Base-by-base conservation (phyloP, 164 flowering plant genomes). In the Liriodendron chinense region DNA sequence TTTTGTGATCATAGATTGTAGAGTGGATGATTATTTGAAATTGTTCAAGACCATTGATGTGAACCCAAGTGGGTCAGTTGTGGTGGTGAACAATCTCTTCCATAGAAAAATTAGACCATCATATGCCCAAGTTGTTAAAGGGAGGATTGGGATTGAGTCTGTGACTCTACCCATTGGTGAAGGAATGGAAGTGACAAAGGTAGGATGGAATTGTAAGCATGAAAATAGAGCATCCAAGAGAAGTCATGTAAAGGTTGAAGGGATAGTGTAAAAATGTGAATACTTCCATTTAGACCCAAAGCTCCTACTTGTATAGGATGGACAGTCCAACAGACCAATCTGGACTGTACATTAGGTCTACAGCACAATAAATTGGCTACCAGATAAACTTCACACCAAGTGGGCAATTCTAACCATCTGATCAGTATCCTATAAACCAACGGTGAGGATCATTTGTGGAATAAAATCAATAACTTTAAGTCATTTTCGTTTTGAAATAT, bases 1-100 rank as follows among this genome's bases (percentile, higher is more conserved):
- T 24, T 76, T 76, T 26, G 69, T 10, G 10, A 61, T 70, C 23
- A 70, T 76, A 0, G 78, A 76, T 68, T 28, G 73, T 49, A 62
- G 34, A 16, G 12, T 34, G 5, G 6, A 63, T 8, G 69, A 76
- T 12, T 22, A 47, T 4, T 14, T 10, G 18, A 73, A 47, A 21
- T 43, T 64, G 47, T 64, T 43, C n/a, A 64, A 73, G 59, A 43
- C 47, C 43, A 47, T 73, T 18, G 69, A 76, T 64, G 49, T 76
- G 25, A 70, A 76, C 65, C 78, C 74, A 16, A 62, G 68, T 23
- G 74, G 69, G 34, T 63, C 75, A 24, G 63, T 69, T 34, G 71
- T 69, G 10, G 71, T 69, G 71, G 71, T 47, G 21, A 69, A 69
- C 22, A 69, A 69, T 69, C n/a, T 69, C 8, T 26, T 66, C 47